Conservation (phyloP, 2,329 filamentous ascomycete species). For the Penicillium thymicola region DNA sequence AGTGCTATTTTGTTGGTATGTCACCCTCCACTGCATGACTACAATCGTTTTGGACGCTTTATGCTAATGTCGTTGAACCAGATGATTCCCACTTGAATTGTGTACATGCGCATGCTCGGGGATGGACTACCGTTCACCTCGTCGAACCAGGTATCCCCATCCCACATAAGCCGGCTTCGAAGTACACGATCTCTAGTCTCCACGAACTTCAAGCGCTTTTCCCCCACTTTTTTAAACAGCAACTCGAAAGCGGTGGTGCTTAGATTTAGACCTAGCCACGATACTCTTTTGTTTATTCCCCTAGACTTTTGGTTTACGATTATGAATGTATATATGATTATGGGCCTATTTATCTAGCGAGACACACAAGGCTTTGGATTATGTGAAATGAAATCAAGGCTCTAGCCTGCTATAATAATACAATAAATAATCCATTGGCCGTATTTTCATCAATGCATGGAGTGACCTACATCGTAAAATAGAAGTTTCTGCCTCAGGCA, state of each 20-base stretch:
- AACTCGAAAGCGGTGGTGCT: constrained; percentile 2
- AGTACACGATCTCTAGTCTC: constrained; percentile 72
- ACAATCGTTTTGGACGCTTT: not conserved
- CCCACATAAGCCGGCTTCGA: constrained; percentile 63
- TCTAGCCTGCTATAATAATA: not conserved
- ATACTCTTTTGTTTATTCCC: not conserved
- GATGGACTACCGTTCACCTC: constrained; percentile 83
- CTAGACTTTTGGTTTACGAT: constrained; percentile 8
- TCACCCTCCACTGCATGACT: constrained; percentile 15
- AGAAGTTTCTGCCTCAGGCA: constrained; percentile 20
- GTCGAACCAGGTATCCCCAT: constrained; percentile 69
- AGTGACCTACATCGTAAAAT: not conserved
- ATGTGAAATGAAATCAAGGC: not conserved
- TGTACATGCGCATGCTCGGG: constrained; percentile 68
- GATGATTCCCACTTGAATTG: constrained; percentile 89
- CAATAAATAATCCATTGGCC: not conserved
- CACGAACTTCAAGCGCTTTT: constrained; percentile 73
- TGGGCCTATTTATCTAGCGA: not conserved
- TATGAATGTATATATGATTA: constrained; percentile 4
- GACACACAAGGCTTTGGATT: not conserved
- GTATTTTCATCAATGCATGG: not conserved
- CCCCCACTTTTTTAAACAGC: constrained; percentile 75
- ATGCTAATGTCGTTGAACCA: constrained; percentile 17
- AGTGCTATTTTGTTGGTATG: constrained; percentile 92
- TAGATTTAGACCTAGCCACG: constrained; percentile 3